Evolutionary conservation across 345 rosid species (phyloP).

Genomic region (Chamaenerion angustifolium): DNA sequence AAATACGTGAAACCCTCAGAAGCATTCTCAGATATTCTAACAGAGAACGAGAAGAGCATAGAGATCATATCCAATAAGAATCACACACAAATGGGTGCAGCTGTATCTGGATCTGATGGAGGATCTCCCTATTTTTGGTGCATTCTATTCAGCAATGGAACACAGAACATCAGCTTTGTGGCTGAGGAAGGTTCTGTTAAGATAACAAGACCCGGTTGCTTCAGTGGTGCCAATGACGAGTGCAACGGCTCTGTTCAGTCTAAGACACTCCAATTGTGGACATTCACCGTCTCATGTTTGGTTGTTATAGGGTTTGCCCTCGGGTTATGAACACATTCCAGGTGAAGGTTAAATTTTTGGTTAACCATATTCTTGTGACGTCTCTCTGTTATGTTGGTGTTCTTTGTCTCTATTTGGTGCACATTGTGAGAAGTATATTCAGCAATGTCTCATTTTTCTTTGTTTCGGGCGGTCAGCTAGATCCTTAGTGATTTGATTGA

Average conservation of each 20-base stretch:
- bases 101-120: slow-evolving; percentile 40
- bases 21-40: slow-evolving; percentile 46
- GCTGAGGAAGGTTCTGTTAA: slow-evolving; percentile 42
- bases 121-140: slow-evolving; percentile 72
- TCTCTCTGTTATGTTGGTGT: not conserved
- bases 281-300: slow-evolving; percentile 11
- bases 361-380: not conserved
- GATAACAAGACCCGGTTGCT: slow-evolving; percentile 47
- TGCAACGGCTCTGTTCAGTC: slow-evolving; percentile 29
- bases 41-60: slow-evolving; percentile 37
- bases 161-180: slow-evolving; percentile 42
- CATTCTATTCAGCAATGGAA: slow-evolving; percentile 58
- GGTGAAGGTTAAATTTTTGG: not conserved
- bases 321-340: slow-evolving; percentile 11
- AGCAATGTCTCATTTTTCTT: too few species aligned
- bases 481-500: too few species aligned
- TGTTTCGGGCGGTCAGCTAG: too few species aligned
- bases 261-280: slow-evolving; percentile 13
- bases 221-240: slow-evolving; percentile 53
- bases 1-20: slow-evolving; percentile 32
- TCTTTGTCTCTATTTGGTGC: too few species aligned
- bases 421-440: too few species aligned
- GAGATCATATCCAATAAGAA: slow-evolving; percentile 38
- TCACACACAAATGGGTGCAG: slow-evolving; percentile 66
- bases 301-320: slow-evolving; percentile 18